Evolutionary conservation across 1,284 basidiomycete species (phyloP).

Genomic region (Phylloporus gajari): DNA sequence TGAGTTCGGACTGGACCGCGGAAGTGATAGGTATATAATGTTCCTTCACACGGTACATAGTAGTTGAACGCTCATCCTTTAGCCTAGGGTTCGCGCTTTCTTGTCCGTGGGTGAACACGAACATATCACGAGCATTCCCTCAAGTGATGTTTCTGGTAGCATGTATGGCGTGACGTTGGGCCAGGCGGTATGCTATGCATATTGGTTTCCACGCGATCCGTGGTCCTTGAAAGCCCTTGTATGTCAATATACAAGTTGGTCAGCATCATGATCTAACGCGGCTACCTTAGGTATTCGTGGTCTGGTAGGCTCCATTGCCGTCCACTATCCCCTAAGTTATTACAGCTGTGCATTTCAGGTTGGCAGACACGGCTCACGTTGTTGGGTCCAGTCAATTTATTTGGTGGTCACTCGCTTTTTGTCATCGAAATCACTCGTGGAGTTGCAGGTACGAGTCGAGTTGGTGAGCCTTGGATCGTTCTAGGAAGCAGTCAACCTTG

Average conservation of each 20-base stretch:
- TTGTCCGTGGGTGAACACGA: too few relatives aligned
- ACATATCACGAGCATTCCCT: too few relatives aligned
- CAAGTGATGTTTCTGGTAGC: constrained; percentile 50
- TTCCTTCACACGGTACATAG: too few relatives aligned
- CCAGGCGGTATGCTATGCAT: constrained; percentile 55
- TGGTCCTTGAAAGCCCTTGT: constrained; percentile 17
- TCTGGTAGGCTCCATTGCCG: background rate
- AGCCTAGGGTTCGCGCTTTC: too few relatives aligned
- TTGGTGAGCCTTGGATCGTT: background rate
- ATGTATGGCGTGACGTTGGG: constrained; percentile 22
- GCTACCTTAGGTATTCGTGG: too few relatives aligned
- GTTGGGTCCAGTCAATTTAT: background rate
- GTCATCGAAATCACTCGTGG: background rate
- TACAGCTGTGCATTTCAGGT: background rate
- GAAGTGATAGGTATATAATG: too few relatives aligned
- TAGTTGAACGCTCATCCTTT: too few relatives aligned
- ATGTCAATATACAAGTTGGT: background rate
- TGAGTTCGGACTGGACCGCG: too few relatives aligned
- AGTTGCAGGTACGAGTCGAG: background rate
- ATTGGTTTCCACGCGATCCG: constrained; percentile 35
- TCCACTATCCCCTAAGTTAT: background rate
- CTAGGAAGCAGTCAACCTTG: background rate
- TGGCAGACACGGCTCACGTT: background rate
- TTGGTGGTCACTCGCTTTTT: too few relatives aligned
- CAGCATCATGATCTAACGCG: background rate